These are phyloP conservation scores for Tulasnella calospora DNA, from an alignment of 768 basidiomycete genomes.

Conservation along the genomic window DNA sequence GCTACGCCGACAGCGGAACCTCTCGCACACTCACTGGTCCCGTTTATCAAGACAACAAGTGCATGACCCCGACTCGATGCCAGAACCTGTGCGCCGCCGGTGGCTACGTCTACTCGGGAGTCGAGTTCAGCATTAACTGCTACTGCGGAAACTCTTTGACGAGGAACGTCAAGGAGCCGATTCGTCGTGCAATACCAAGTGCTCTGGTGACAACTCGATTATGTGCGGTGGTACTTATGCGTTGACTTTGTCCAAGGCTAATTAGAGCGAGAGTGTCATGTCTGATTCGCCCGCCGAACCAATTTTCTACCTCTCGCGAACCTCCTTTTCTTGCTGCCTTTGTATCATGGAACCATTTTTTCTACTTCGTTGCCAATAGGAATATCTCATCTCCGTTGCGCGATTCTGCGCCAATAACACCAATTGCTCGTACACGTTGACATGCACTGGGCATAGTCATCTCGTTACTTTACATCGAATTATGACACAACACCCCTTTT, in stretches of 20 bases:
- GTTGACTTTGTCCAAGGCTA: neutral
- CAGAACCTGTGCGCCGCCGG: neutral
- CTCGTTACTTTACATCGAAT: neutral
- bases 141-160: constrained; percentile 6
- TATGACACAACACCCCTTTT: neutral
- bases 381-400: neutral
- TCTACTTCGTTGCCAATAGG: neutral
- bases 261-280: neutral
- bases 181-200: neutral
- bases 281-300: neutral
- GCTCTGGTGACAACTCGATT: neutral
- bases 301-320: neutral
- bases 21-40: neutral
- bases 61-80: neutral
- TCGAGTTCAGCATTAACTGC: constrained; percentile 16
- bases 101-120: constrained; percentile 12
- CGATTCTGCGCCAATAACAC: neutral
- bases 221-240: neutral
- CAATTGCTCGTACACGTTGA: neutral
- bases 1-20: constrained; percentile 2
- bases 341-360: neutral
- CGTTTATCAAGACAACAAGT: neutral
- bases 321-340: neutral
- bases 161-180: neutral
- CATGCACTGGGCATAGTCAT: neutral